Evolutionary conservation across 1,284 basidiomycete genomes (phyloP).

Genomic region (Inonotus hispidus): DNA sequence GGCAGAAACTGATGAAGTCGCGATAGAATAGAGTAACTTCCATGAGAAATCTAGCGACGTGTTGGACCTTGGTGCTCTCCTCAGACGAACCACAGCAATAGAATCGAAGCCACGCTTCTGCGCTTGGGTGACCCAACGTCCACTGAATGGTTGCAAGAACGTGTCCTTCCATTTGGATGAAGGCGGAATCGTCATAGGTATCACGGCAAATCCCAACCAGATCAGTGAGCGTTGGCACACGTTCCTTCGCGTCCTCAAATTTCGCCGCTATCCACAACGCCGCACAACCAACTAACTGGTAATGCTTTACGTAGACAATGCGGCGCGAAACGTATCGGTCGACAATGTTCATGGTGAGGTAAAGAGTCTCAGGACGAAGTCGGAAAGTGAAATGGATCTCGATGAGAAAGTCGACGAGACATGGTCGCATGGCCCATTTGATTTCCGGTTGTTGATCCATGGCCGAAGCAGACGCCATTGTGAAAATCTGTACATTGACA

Average conservation of each 20-base stretch:
- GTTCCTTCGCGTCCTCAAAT: slow-evolving; percentile 98
- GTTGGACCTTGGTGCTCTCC: slow-evolving; percentile 87
- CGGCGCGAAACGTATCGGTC: slow-evolving; percentile 99
- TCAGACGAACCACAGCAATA: slow-evolving; percentile 64
- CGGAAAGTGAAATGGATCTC: slow-evolving; percentile 98
- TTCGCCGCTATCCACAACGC: slow-evolving; percentile 99
- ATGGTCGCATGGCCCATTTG: slow-evolving; percentile 97
- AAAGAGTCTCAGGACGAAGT: slow-evolving; percentile 95
- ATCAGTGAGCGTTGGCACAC: slow-evolving; percentile 92
- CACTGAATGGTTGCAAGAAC: slow-evolving; percentile 95
- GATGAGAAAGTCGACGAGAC: slow-evolving; percentile 97
- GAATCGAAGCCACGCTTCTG: slow-evolving; percentile 92
- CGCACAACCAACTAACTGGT: slow-evolving; percentile 97
- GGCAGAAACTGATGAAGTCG: slow-evolving; percentile 84
- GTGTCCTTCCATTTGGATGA: slow-evolving; percentile 97
- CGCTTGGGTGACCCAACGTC: slow-evolving; percentile 96
- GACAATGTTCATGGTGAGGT: slow-evolving; percentile 97
- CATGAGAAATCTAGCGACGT: slow-evolving; percentile 96
- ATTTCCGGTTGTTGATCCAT: slow-evolving; percentile 99
- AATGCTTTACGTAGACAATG: slow-evolving; percentile 98
- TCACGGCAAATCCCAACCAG: slow-evolving; percentile 92
- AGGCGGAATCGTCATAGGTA: slow-evolving; percentile 93
- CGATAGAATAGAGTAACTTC: slow-evolving; percentile 97
- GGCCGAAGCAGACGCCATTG: slow-evolving; percentile 84
- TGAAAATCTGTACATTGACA: slow-evolving; percentile 53